Evolutionary conservation across 495 filamentous ascomycete species (phyloP), one percentile per base, ranked within the genome.

Genomic region (Xylaria scruposa): DNA sequence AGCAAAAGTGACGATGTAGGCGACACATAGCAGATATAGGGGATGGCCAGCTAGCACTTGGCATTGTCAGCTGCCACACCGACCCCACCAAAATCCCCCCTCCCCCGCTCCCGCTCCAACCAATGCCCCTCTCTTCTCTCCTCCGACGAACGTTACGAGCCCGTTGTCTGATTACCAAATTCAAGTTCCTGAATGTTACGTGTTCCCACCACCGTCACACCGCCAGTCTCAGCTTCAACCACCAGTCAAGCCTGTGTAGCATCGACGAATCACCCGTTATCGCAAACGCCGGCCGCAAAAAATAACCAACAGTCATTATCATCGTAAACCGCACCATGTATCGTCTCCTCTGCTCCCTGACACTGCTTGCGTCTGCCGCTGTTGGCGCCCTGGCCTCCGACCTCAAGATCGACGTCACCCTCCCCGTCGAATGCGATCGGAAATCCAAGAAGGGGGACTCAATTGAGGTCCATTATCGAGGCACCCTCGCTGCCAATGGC

Each of bases 381-480:
- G 78, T 88, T 58, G 82, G 81, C 70, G 80, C 82, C 70, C 74
- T 86, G 70, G 85, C 86, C 33, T 83, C 85, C 70, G 83, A 84
- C 69, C 83, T 97, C 70, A 85, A 88, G 77, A 93, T 97, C 82
- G 91, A 97, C 73, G 87, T 90, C 71, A 94, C 92, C 49, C 85
- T 91, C 70, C 81, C 87, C 29, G 90, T 93, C 76, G 87, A 90
- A 61, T 86, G 84, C 78, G 85, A 86, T 24, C 92, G 93, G 78
- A 94, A 92, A 80, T 91, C 93, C 40, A 74, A 89, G 74, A 88
- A 85, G 49, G 94, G 94, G 77, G 94, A 97, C 82, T 89, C 80
- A 59, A 91, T 98, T 74, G 82, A 85, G 46, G 94, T 98, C 71
- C 92, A 98, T 85, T 98, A 98, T 84, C 86, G 88, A 44, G 95